Conservation (phyloP, 345 rosid species). For the Carallia pectinifolia region DNA sequence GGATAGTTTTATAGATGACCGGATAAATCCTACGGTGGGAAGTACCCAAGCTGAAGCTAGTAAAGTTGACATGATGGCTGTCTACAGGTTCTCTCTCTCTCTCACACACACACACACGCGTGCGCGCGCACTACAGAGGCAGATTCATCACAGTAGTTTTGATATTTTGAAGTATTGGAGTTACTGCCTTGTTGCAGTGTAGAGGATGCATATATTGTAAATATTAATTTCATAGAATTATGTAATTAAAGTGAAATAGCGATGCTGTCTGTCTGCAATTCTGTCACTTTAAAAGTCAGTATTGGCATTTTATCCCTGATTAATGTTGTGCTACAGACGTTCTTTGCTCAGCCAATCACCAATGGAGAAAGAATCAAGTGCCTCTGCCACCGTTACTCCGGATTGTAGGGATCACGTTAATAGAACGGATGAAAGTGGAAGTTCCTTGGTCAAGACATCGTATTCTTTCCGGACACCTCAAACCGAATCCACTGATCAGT, state of each 20-base stretch:
- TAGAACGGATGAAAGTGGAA: conserved; percentile 34
- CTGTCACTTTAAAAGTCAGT: no score
- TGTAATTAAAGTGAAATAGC: no score
- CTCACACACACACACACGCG: background rate
- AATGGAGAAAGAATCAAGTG: conserved; percentile 35
- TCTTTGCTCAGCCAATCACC: conserved; percentile 96
- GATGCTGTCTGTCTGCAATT: no score
- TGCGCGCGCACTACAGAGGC: background rate
- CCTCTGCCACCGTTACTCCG: conserved; percentile 35
- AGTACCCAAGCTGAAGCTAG: conserved; percentile 54
- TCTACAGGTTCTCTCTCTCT: conserved; percentile 65
- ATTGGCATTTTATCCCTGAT: background rate
- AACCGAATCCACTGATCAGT: conserved; percentile 22
- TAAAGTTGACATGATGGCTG: conserved; percentile 79
- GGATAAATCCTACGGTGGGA: conserved; percentile 50
- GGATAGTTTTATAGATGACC: conserved; percentile 85
- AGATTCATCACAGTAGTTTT: background rate
- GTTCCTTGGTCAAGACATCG: conserved; percentile 40
- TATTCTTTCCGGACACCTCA: conserved; percentile 41
- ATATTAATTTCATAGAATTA: no score
- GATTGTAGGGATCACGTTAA: conserved; percentile 30
- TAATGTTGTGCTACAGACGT: conserved; percentile 47
- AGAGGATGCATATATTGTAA: no score
- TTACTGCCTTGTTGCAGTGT: no score
- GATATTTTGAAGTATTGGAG: no score